Percentiles rank a stretch among this genome's conserved stretches.
Evolutionary conservation across 225 moss, liverwort and hornwort genomes (phyloP).

Genomic region (Sphagnum tenellum): DNA sequence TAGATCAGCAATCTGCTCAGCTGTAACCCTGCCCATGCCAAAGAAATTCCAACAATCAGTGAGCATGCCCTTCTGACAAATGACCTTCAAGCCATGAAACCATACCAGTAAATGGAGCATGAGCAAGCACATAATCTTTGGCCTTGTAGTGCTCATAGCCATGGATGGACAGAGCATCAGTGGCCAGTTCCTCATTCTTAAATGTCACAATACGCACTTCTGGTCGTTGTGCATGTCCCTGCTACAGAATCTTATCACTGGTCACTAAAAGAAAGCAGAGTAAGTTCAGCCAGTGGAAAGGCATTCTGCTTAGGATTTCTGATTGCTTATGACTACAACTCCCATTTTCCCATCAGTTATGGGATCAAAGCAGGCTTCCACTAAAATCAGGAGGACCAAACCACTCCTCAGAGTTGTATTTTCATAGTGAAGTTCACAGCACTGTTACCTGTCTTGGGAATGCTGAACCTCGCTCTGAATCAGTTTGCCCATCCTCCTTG

Average conservation of each 20-base stretch:
- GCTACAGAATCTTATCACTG: background rate
- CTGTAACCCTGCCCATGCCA: too few species aligned
- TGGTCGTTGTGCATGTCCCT: slow-evolving; percentile 91
- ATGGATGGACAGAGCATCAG: slow-evolving; percentile 88
- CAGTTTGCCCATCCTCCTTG: slow-evolving; percentile 35
- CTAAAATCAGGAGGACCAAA: too few species aligned
- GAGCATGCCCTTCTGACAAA: too few species aligned
- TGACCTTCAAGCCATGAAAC: background rate
- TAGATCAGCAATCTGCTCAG: too few species aligned
- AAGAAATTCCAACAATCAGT: too few species aligned
- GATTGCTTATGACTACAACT: too few species aligned
- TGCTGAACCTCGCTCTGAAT: slow-evolving; percentile 23
- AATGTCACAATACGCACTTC: slow-evolving; percentile 90
- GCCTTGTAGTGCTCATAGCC: slow-evolving; percentile 96
- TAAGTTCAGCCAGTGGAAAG: too few species aligned
- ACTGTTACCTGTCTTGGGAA: slow-evolving; percentile 39
- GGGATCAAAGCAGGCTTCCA: too few species aligned
- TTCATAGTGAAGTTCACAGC: background rate
- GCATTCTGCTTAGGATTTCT: too few species aligned
- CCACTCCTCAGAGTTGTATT: too few species aligned
- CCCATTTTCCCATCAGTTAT: too few species aligned
- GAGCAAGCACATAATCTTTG: slow-evolving; percentile 89
- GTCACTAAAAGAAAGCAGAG: too few species aligned
- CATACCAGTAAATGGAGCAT: slow-evolving; percentile 81
- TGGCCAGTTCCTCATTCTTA: slow-evolving; percentile 88